A percentile compares a stretch with the other conserved stretches of the same genome.
Evolutionary conservation across 768 basidiomycete genomes (phyloP).

Genomic region (Pleurotus djamor): DNA sequence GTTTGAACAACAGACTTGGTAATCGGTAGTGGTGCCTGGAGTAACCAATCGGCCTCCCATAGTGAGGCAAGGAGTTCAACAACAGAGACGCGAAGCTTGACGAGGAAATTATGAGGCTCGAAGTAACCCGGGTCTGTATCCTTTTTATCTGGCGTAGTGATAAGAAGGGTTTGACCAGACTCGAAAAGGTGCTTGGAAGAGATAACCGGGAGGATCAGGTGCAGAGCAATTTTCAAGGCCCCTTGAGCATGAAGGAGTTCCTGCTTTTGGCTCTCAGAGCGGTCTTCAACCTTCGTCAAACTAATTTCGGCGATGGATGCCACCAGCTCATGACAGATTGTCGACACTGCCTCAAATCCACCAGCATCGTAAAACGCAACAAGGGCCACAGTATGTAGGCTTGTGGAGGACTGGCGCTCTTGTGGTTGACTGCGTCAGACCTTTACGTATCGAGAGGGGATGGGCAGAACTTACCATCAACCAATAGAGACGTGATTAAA

Average conservation of each 20-base stretch:
- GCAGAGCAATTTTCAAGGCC: constrained; percentile 78
- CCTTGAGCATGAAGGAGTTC: constrained; percentile 76
- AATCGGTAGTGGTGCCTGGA: constrained; percentile 69
- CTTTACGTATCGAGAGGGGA: neutral
- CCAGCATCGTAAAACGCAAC: constrained; percentile 67
- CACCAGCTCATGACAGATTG: constrained; percentile 53
- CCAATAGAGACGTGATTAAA: constrained; percentile 40
- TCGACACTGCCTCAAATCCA: constrained; percentile 69
- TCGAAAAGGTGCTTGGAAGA: constrained; percentile 83
- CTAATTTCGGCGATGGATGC: constrained; percentile 54
- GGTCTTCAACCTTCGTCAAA: constrained; percentile 49
- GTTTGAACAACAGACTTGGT: constrained; percentile 74
- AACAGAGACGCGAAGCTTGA: constrained; percentile 69
- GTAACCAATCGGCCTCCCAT: constrained; percentile 87
- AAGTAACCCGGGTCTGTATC: constrained; percentile 79
- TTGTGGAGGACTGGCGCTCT: constrained; percentile 78
- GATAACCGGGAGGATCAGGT: constrained; percentile 73
- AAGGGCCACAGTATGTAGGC: constrained; percentile 81
- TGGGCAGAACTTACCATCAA: constrained; percentile 38
- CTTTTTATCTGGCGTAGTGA: constrained; percentile 74
- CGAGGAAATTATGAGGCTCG: constrained; percentile 84
- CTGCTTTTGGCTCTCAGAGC: constrained; percentile 54
- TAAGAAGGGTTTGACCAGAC: constrained; percentile 75
- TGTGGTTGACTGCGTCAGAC: constrained; percentile 7
- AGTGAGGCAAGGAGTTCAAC: constrained; percentile 66